A percentile compares a stretch with the other conserved stretches of the same genome.
phyloP scores from a whole-genome alignment of 805 yeast species.

The Teunomyces lycoperdinae region DNA sequence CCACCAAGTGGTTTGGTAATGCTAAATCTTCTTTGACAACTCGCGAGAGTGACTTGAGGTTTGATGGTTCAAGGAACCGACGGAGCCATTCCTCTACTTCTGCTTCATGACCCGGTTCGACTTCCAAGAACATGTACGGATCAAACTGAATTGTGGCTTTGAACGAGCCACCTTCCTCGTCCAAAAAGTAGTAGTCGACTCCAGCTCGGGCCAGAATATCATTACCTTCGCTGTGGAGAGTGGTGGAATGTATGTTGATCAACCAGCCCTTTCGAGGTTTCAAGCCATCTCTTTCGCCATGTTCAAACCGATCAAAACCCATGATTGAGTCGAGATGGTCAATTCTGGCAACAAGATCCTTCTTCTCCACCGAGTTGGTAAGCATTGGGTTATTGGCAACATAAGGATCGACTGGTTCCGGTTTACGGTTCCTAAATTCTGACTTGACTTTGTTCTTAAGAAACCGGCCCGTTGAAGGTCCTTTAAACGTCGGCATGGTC shows the following conservation, averaged over 20 bases:
- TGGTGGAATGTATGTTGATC: slow-evolving; percentile 88
- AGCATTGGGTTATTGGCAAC: slow-evolving; percentile 34
- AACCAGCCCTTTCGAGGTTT: slow-evolving; percentile 79
- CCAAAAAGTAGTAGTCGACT: slow-evolving; percentile 90
- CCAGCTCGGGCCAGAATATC: slow-evolving; percentile 70
- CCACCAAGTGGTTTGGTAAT: slow-evolving; percentile 82
- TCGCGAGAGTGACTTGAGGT: slow-evolving; percentile 53
- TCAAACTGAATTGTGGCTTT: slow-evolving; percentile 79
- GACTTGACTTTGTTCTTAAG: slow-evolving; percentile 39
- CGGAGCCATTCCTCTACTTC: slow-evolving; percentile 86
- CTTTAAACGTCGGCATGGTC: slow-evolving; percentile 28
- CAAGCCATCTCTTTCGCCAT: slow-evolving; percentile 56
- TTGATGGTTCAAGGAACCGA: slow-evolving; percentile 58
- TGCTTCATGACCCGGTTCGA: slow-evolving; percentile 56
- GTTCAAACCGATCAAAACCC: slow-evolving; percentile 82
- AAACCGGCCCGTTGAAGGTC: slow-evolving; percentile 52
- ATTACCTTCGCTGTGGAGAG: slow-evolving; percentile 56
- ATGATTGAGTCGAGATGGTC: slow-evolving; percentile 74
- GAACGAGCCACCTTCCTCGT: slow-evolving; percentile 95
- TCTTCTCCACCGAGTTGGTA: slow-evolving; percentile 38
- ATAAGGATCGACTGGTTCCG: slow-evolving; percentile 12
- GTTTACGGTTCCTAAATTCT: slow-evolving; percentile 13
- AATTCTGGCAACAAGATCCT: slow-evolving; percentile 54
- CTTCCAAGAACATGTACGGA: slow-evolving; percentile 79
- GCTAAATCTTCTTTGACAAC: slow-evolving; percentile 75